Evolutionary conservation across 495 filamentous ascomycete genomes (phyloP).

Genomic region (Sabuloglossum arenarium): DNA sequence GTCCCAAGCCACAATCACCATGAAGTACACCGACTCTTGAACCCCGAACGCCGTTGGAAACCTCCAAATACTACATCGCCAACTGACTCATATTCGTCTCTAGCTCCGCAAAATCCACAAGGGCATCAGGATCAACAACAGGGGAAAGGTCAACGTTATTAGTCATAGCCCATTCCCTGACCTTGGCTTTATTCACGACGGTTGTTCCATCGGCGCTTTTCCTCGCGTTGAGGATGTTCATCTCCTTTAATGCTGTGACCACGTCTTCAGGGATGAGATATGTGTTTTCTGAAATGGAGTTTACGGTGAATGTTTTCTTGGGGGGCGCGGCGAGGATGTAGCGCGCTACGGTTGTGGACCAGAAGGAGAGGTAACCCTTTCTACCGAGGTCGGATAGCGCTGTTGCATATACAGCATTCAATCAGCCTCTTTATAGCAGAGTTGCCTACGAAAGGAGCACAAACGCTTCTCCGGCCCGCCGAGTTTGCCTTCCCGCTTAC

Average conservation of each 20-base stretch:
- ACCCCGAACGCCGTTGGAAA: not conserved
- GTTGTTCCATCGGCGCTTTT: slow-evolving; percentile 23
- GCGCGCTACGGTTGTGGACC: slow-evolving; percentile 59
- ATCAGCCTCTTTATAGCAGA: not conserved
- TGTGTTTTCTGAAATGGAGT: slow-evolving; percentile 38
- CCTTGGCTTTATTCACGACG: slow-evolving; percentile 29
- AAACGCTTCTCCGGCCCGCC: slow-evolving; percentile 76
- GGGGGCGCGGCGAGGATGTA: slow-evolving; percentile 27
- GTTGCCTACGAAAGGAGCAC: slow-evolving; percentile 2
- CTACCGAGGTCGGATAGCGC: slow-evolving; percentile 64
- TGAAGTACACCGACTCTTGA: not conserved
- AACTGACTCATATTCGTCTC: not conserved
- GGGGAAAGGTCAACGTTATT: slow-evolving; percentile 24
- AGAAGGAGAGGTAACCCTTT: slow-evolving; percentile 61
- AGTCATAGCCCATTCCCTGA: slow-evolving; percentile 30
- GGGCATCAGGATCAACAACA: slow-evolving; percentile 34
- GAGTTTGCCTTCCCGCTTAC: slow-evolving; percentile 60
- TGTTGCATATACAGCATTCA: not conserved
- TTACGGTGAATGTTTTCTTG: slow-evolving; percentile 28
- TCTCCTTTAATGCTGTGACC: slow-evolving; percentile 51
- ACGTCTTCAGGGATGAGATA: slow-evolving; percentile 73
- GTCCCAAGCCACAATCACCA: not conserved
- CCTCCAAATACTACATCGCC: not conserved
- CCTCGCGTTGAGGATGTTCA: slow-evolving; percentile 40
- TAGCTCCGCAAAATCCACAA: slow-evolving; percentile 15